Conservation (phyloP, 1,139 yeast genomes). For the Yamadazyma spencermartinsiae region DNA sequence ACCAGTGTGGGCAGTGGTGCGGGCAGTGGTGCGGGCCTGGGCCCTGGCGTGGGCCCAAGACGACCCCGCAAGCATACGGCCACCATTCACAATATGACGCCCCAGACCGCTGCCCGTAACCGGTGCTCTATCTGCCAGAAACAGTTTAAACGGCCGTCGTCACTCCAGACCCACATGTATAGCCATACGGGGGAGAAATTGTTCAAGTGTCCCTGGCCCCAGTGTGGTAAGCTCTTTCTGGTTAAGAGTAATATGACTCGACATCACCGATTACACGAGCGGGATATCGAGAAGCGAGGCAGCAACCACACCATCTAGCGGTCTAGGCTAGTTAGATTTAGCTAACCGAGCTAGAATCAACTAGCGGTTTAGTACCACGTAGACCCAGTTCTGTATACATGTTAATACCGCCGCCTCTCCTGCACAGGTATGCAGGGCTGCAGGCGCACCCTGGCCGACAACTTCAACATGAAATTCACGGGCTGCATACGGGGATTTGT, state of each 20-base stretch:
- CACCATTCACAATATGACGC: conserved; percentile 30
- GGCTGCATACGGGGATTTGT: too few relatives aligned
- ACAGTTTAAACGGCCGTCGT: conserved; percentile 78
- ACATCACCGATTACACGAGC: conserved; percentile 65
- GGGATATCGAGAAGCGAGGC: conserved; percentile 24
- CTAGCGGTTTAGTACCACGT: too few relatives aligned
- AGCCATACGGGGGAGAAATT: conserved; percentile 90
- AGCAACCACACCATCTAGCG: too few relatives aligned
- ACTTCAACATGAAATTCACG: too few relatives aligned
- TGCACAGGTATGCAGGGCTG: too few relatives aligned
- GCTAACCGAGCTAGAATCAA: too few relatives aligned
- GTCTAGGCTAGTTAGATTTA: too few relatives aligned
- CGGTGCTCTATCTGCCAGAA: conserved; percentile 72
- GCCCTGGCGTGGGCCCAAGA: conserved; percentile 2
- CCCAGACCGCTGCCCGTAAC: conserved; percentile 36
- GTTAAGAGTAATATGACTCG: conserved; percentile 82
- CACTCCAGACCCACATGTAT: conserved; percentile 75
- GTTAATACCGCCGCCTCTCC: too few relatives aligned
- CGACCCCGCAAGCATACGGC: conserved; percentile 20
- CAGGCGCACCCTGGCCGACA: too few relatives aligned
- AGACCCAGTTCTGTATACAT: too few relatives aligned
- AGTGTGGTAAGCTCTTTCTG: conserved; percentile 70
- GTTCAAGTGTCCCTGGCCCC: conserved; percentile 62
- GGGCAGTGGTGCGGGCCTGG: too few relatives aligned
- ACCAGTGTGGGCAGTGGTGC: neutral